Conservation (phyloP, 345 rosid genomes). For the Linum trigynum region DNA sequence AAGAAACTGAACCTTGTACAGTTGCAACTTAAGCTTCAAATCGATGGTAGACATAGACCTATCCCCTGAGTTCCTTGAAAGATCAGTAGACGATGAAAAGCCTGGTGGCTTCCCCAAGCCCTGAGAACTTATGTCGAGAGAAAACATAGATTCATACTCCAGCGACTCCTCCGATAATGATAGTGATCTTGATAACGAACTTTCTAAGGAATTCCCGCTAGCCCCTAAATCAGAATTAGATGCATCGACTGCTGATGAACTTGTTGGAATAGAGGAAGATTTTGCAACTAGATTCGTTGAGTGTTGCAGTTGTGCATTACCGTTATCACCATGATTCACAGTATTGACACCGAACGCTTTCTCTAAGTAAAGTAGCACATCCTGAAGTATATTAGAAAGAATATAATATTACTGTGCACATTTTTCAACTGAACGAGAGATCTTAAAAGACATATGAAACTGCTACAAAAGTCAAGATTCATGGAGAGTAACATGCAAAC, state of each 20-base stretch:
- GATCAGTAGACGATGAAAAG: conserved; percentile 46
- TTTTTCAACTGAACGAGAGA: not conserved
- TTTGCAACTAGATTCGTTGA: conserved; percentile 50
- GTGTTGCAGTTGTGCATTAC: conserved; percentile 44
- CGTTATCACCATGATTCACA: conserved; percentile 58
- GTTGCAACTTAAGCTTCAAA: conserved; percentile 90
- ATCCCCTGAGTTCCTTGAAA: conserved; percentile 44
- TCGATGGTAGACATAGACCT: conserved; percentile 51
- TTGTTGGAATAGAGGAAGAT: conserved; percentile 51
- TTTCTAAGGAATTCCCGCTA: conserved; percentile 49
- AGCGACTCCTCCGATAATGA: conserved; percentile 61
- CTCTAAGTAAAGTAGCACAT: conserved; percentile 63
- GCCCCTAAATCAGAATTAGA: conserved; percentile 50
- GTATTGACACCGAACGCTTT: conserved; percentile 56
- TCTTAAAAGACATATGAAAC: not conserved
- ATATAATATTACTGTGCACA: not conserved
- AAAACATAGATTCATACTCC: conserved; percentile 61
- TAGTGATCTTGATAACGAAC: conserved; percentile 53
- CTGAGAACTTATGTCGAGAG: conserved; percentile 61
- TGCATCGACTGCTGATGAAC: conserved; percentile 47
- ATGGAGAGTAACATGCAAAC: not conserved
- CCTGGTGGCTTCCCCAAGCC: conserved; percentile 44
- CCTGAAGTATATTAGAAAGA: conserved; percentile 40
- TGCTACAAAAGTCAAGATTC: not conserved
- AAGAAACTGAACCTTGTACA: conserved; percentile 79